Conservation (phyloP, 176 grass and related monocot genomes). For the Bothriochloa decipiens region DNA sequence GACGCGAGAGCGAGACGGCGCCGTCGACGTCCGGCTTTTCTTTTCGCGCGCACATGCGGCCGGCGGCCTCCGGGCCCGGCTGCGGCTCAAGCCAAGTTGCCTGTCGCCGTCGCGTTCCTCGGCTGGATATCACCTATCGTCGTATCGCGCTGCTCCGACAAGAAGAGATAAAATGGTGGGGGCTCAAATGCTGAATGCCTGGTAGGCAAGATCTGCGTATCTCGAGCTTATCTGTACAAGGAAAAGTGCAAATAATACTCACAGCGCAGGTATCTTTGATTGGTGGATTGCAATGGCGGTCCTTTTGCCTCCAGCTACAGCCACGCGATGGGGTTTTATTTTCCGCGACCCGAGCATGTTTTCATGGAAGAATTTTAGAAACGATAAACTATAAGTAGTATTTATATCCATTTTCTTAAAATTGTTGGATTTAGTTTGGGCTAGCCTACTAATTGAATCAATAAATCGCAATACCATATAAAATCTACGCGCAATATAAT, state of each 20-base stretch:
- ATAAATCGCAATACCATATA: no score
- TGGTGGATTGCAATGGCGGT: background rate
- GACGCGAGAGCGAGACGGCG: background rate
- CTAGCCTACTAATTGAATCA: no score
- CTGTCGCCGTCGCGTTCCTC: constrained; percentile 8
- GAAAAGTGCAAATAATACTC: background rate
- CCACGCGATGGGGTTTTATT: background rate
- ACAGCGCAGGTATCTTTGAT: no score
- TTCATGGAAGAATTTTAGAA: background rate
- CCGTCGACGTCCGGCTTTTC: constrained; percentile 29
- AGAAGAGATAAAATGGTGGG: constrained; percentile 22
- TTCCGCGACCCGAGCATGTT: background rate
- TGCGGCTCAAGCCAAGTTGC: background rate
- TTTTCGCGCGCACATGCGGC: constrained; percentile 31
- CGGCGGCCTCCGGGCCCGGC: background rate
- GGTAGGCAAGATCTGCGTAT: constrained; percentile 2
- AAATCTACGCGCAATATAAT: no score
- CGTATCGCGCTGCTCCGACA: background rate
- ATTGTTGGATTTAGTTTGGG: no score
- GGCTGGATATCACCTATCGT: background rate
- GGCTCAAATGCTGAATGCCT: background rate
- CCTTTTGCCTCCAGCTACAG: background rate
- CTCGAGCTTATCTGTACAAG: background rate
- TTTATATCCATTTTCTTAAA: background rate
- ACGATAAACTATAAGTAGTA: background rate